Conservation (phyloP, 1,284 basidiomycete genomes). For the Marasmius fiardii region DNA sequence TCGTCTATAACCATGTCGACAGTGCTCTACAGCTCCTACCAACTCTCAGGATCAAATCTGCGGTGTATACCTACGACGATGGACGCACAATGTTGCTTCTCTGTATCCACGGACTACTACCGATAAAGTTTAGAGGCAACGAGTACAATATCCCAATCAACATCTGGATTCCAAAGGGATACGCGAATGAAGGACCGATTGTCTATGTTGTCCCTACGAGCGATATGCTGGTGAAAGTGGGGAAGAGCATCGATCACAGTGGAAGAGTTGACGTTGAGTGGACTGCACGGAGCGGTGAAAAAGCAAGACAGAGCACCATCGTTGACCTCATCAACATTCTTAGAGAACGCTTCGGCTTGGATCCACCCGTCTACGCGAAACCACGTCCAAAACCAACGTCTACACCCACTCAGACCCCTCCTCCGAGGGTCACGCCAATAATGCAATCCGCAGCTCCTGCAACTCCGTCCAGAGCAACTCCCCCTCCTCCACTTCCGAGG, state of each 20-base stretch:
- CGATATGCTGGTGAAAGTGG: constrained; percentile 86
- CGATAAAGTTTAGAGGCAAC: constrained; percentile 74
- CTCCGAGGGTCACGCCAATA: too few species aligned
- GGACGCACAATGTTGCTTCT: constrained; percentile 53
- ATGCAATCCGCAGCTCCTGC: constrained; percentile 19
- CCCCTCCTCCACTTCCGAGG: constrained; percentile 19
- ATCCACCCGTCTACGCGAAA: constrained; percentile 91
- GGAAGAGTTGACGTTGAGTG: constrained; percentile 70
- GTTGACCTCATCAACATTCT: constrained; percentile 66
- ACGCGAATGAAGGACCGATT: constrained; percentile 81
- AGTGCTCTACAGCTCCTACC: constrained; percentile 55
- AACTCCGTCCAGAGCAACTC: constrained; percentile 23
- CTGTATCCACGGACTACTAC: constrained; percentile 87
- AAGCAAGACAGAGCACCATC: constrained; percentile 78
- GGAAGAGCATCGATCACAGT: constrained; percentile 78
- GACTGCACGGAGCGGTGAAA: constrained; percentile 79
- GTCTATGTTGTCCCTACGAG: constrained; percentile 94
- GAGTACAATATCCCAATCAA: constrained; percentile 95
- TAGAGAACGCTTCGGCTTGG: constrained; percentile 77
- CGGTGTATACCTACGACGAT: constrained; percentile 79
- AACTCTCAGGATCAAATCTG: constrained; percentile 83
- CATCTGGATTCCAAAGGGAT: constrained; percentile 84
- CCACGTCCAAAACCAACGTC: constrained; percentile 38
- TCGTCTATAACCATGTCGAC: constrained; percentile 63
- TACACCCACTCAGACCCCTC: constrained; percentile 10